phyloP scores from a whole-genome alignment of 805 yeast species.

The Saturnispora gosingensis region DNA sequence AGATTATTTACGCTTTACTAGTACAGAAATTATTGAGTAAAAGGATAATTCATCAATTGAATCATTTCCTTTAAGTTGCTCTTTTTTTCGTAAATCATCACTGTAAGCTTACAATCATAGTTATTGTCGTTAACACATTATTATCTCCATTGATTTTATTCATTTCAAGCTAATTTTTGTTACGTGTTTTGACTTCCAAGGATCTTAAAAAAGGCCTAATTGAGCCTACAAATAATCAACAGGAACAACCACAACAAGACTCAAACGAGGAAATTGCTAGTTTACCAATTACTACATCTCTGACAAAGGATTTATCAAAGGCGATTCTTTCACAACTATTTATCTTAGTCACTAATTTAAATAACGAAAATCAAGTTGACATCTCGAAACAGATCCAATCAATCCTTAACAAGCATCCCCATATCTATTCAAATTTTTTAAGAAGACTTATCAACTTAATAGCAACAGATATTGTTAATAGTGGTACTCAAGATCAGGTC shows the following conservation, averaged over 20 bases:
- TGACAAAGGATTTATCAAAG: conserved; percentile 14
- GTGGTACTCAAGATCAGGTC: conserved; percentile 15
- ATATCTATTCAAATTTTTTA: conserved; percentile 27
- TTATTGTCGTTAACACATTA: neutral
- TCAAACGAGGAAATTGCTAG: neutral
- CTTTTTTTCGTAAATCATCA: neutral
- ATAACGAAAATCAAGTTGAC: conserved; percentile 31
- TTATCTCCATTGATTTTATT: neutral
- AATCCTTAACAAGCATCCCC: conserved; percentile 32
- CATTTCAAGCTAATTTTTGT: neutral
- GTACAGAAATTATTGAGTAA: neutral
- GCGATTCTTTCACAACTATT: conserved; percentile 45
- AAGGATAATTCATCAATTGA: neutral
- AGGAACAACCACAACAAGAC: neutral
- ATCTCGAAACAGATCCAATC: conserved; percentile 38
- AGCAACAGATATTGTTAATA: conserved; percentile 19
- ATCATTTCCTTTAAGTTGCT: neutral
- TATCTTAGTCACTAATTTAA: conserved; percentile 38
- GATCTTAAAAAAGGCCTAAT: neutral
- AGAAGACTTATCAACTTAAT: conserved; percentile 25
- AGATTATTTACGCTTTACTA: neutral
- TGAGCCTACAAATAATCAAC: neutral
- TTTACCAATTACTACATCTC: conserved; percentile 5
- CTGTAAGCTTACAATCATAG: neutral
- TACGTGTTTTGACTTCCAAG: neutral